Conservation (phyloP, 192 early-diverging fungal genomes). For the Umbelopsis ramanniana region DNA sequence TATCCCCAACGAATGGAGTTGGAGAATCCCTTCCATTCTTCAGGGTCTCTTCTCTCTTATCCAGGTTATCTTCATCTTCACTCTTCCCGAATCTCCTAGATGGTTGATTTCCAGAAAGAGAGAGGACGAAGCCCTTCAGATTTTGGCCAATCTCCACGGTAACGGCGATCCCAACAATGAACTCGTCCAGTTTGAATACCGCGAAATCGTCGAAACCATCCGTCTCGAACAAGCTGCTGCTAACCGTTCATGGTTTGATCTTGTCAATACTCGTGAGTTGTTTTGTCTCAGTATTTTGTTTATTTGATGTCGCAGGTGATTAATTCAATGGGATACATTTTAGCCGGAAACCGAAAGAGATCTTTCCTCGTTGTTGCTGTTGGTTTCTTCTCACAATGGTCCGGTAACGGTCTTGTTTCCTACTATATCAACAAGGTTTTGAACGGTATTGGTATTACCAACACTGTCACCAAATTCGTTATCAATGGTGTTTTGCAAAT, state of each 20-base stretch:
- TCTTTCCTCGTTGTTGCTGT: conserved; percentile 31
- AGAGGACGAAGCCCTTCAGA: not conserved
- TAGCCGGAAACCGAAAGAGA: conserved; percentile 21
- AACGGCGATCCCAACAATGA: conserved; percentile 4
- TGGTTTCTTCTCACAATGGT: conserved; percentile 23
- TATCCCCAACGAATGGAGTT: conserved; percentile 11
- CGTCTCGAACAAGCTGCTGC: conserved; percentile 42
- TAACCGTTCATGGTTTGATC: conserved; percentile 40
- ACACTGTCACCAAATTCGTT: conserved; percentile 1
- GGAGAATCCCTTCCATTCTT: conserved; percentile 23
- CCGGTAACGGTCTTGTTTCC: conserved; percentile 16
- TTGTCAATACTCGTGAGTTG: conserved; percentile 37
- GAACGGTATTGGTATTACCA: conserved; percentile 11
- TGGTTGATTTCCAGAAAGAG: conserved; percentile 2
- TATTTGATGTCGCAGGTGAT: not conserved
- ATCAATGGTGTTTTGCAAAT: conserved; percentile 25
- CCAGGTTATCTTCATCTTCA: conserved; percentile 20
- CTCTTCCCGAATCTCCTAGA: conserved; percentile 13
- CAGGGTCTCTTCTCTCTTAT: conserved; percentile 16
- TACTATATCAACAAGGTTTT: conserved; percentile 18
- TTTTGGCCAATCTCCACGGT: conserved; percentile 9
- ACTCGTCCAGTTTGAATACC: conserved; percentile 62
- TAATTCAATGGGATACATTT: not conserved
- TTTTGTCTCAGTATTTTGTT: not conserved
- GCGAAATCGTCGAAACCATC: conserved; percentile 61